These are phyloP conservation scores for Guillardia theta DNA, from an alignment of 78 protist species.

Conservation along the genomic window DNA sequence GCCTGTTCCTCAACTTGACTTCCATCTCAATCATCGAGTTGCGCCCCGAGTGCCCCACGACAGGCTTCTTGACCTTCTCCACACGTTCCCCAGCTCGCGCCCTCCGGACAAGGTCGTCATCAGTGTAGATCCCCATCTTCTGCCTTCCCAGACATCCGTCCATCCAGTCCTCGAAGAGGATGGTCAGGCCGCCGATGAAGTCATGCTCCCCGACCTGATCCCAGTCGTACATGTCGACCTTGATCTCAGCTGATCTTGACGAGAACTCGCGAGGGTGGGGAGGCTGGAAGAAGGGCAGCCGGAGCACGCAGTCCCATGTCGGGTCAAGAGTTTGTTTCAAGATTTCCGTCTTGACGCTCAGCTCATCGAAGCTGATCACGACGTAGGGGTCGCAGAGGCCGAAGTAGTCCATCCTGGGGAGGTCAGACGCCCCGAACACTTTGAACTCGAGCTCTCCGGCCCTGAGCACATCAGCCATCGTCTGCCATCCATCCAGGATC, in stretches of 20 bases:
- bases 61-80: not conserved
- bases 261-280: not conserved
- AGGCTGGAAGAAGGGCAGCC: not conserved
- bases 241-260: not conserved
- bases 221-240: not conserved
- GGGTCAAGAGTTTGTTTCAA: not conserved
- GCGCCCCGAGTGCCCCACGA: not conserved
- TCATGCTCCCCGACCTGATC: not conserved
- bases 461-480: not conserved
- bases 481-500: not conserved
- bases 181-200: not conserved
- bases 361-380: not conserved
- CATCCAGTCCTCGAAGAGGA: not conserved
- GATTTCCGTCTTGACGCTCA: not conserved
- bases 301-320: not conserved
- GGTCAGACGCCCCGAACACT: not conserved
- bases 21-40: not conserved
- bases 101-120: too few species aligned
- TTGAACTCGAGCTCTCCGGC: not conserved
- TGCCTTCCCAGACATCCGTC: not conserved
- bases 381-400: conserved; percentile 1
- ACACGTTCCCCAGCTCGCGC: too few species aligned
- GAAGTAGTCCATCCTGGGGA: not conserved
- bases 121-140: too few species aligned
- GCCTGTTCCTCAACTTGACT: not conserved